Base-by-base conservation (phyloP, 2,329 filamentous ascomycete species). In the Fusarium decemcellulare region DNA sequence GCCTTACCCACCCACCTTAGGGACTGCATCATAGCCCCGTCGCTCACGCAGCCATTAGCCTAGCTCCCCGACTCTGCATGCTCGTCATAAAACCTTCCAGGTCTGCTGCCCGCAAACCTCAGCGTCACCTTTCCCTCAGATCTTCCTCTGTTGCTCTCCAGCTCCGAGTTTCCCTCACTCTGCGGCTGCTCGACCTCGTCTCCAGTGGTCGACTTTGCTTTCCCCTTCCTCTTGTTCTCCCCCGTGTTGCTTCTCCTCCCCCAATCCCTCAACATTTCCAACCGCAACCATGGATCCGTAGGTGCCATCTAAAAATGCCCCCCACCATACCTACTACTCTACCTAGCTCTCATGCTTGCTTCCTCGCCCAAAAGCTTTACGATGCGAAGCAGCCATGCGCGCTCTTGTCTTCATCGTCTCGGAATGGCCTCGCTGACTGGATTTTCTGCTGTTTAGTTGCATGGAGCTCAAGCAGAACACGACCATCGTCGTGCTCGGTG, bases 381-480 rank as follows among this genome's bases (percentile, higher is more conserved):
- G 65, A 70, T 56, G 48, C 44, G 61, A 61, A 46, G 50, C 55
- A 27, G 58, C 14, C 51, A 27, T 40, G 46, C 48, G 48, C 52
- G 14, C 56, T 30, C 36, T 44, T 18, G 40, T 15, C 36, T 23
- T 55, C 53, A 47, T 11, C 34, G 3, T 47, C 10, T 61, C 29
- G 44, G 42, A 58, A 67, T 58, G 42, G 1, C 40, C 32, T 63
- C 47, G 61, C 74, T 76, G 54, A 76, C 61, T 39, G 8, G 14
- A 23, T 16, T 12, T 23, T 15, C n/a, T 32, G 23, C 23, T 23
- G 23, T 42, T 18, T 61, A 76, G 74, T 79, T 91, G 90, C 77
- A 88, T 97, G 83, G 96, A 99, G 90, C 91, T 99, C 79, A 99
- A 98, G 88, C 94, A 98, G 79, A 97, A 99, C 88, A 99, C 96